Base-by-base conservation (phyloP, 2,329 filamentous ascomycete genomes). In the Colletotrichum kahawae region DNA sequence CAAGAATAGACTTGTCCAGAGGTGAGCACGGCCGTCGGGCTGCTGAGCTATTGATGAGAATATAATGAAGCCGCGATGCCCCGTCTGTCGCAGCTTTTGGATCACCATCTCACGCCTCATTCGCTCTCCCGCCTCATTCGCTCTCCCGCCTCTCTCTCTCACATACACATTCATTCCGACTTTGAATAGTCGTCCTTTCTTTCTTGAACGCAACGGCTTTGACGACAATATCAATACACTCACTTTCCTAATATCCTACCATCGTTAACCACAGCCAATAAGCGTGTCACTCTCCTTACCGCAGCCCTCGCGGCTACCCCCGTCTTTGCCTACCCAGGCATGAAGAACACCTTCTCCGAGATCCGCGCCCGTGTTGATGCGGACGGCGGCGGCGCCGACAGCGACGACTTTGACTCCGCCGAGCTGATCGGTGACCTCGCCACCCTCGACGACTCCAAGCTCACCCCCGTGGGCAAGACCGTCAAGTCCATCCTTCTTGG, bases 401-500 rank as follows among this genome's bases (percentile, higher is more conserved):
- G 38, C 7, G 75, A 73, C 13, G 48, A 43, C 27, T 69, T 63
- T 1, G 74, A 76, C 65, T 76, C 74, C 24, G 62, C 57, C 36
- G 74, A 76, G 70, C 36, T 76, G 48, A 77, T 88, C 14, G 86
- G 86, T 18, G 86, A 88, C 71, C 82, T 88, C 18, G 74, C 77
- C 36, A 80, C 71, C 2, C 77, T 85, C 7, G 72, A 71, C 1
- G 79, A 80, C 70, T 78, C 74, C 8, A 75, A 83, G 27, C 81
- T 85, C n/a, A 83, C 84, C 3, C 63, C 79, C 4, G 80, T 82
- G 2, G 86, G 84, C 29, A 74, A 78, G n/a, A 78, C 80, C 29
- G 83, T 88, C 79, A 84, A 83, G 77, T 77, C 79, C 7, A 82
- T 87, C 33, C 81, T 87, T 6, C 78, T 80, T 5, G 82, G 81